Evolutionary conservation across 805 yeast species (phyloP).

Genomic region (Cephaloascus albidus): DNA sequence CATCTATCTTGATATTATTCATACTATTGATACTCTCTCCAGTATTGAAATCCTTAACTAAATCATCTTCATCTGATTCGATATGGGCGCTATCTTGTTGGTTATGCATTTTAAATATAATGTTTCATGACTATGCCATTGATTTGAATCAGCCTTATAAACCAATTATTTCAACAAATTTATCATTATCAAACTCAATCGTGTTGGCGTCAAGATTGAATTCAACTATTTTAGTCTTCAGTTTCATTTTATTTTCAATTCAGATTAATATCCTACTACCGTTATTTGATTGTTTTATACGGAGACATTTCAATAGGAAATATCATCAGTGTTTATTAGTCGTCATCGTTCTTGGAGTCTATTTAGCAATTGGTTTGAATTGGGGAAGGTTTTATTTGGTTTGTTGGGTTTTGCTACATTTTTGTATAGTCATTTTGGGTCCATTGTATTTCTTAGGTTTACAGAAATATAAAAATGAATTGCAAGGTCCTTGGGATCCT

Average conservation of each 20-base stretch:
- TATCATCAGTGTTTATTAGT: conserved; percentile 20
- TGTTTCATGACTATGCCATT: conserved; percentile 60
- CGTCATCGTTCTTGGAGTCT: conserved; percentile 17
- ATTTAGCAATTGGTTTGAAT: conserved; percentile 20
- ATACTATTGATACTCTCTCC: conserved; percentile 78
- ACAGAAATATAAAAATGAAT: conserved; percentile 74
- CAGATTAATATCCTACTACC: conserved; percentile 70
- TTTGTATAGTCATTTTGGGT: conserved; percentile 40
- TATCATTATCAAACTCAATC: conserved; percentile 77
- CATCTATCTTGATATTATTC: conserved; percentile 59
- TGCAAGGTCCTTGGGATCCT: conserved; percentile 91
- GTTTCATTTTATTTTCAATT: conserved; percentile 68
- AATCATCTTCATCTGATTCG: conserved; percentile 86
- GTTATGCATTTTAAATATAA: conserved; percentile 59
- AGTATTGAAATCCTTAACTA: conserved; percentile 77
- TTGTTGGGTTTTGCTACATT: conserved; percentile 42
- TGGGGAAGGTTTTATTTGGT: conserved; percentile 30
- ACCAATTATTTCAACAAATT: conserved; percentile 68
- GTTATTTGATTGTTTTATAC: conserved; percentile 50
- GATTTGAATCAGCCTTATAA: conserved; percentile 19
- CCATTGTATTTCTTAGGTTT: conserved; percentile 65
- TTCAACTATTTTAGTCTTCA: conserved; percentile 69
- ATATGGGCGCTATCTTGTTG: conserved; percentile 89
- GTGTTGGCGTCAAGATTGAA: conserved; percentile 83
- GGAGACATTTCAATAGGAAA: conserved; percentile 19